Evolutionary conservation across 257 asterid species (phyloP).

Genomic region (Salvia rosmarinus): DNA sequence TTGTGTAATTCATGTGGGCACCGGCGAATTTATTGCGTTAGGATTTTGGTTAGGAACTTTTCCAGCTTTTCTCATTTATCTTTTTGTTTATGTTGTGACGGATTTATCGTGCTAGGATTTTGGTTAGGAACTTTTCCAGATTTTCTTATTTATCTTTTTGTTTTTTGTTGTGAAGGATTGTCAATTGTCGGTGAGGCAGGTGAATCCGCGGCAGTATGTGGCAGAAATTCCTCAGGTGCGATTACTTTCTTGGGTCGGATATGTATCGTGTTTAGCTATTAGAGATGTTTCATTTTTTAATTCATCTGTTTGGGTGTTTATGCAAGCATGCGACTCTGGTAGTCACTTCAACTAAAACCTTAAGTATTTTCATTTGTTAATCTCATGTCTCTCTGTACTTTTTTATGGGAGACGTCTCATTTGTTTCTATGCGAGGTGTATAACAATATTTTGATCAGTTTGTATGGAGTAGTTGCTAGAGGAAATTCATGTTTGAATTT

Average conservation of each 20-base stretch:
- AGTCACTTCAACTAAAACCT: neutral
- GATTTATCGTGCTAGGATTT: neutral
- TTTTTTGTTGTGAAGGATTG: slow-evolving; percentile 60
- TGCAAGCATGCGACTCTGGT: slow-evolving; percentile 15
- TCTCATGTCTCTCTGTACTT: neutral
- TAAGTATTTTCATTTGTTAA: slow-evolving; percentile 3
- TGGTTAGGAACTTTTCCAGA: neutral
- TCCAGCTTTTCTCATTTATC: slow-evolving; percentile 12
- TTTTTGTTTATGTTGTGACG: neutral
- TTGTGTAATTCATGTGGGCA: neutral
- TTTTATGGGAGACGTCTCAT: neutral
- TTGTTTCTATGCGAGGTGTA: neutral
- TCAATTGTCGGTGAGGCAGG: slow-evolving; percentile 96
- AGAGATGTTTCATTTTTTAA: neutral
- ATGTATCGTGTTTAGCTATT: slow-evolving; percentile 7
- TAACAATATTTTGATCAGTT: neutral
- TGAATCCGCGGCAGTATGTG: slow-evolving; percentile 95
- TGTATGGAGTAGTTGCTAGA: slow-evolving; percentile 5
- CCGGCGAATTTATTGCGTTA: neutral
- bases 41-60: neutral
- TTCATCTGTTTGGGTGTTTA: neutral
- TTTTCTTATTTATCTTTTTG: slow-evolving; percentile 12
- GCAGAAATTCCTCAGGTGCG: slow-evolving; percentile 93
- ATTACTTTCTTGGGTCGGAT: neutral
- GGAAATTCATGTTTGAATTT: neutral